These are phyloP conservation scores for Phellopilus nigrolimitatus DNA, from an alignment of 1,284 basidiomycete genomes.

Conservation along the genomic window DNA sequence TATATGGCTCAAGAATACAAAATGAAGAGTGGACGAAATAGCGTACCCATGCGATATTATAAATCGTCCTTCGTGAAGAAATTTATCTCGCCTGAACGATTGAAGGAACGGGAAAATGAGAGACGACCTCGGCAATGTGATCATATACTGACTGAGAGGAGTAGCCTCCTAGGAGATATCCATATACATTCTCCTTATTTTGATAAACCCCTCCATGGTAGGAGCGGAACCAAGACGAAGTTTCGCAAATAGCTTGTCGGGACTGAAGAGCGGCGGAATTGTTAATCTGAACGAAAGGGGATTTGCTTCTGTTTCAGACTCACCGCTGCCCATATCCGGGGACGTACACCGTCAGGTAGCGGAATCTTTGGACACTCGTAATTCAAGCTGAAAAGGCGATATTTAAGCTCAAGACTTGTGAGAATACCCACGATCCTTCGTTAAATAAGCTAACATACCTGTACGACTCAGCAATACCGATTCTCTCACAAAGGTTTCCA, in stretches of 20 bases:
- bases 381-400: too few species aligned
- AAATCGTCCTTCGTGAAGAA: slow-evolving; percentile 54
- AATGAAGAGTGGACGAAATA: slow-evolving; percentile 1
- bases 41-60: slow-evolving; percentile 77
- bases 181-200: slow-evolving; percentile 53
- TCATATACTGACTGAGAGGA: slow-evolving; percentile 47
- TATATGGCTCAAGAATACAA: slow-evolving; percentile 10
- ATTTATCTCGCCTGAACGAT: slow-evolving; percentile 56
- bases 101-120: slow-evolving; percentile 13
- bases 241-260: slow-evolving; percentile 76
- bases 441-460: background rate
- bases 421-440: too few species aligned
- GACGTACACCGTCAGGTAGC: slow-evolving; percentile 21
- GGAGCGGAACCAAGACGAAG: slow-evolving; percentile 65
- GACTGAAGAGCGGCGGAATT: slow-evolving; percentile 40
- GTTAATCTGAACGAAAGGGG: too few species aligned
- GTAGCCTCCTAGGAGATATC: slow-evolving; percentile 68
- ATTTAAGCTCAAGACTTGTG: background rate
- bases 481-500: background rate
- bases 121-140: slow-evolving; percentile 24
- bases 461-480: background rate
- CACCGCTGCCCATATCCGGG: slow-evolving; percentile 37
- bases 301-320: slow-evolving; percentile 3
- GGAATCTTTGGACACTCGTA: slow-evolving; percentile 14
- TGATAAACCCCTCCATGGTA: slow-evolving; percentile 77